Conservation (phyloP, 2,329 filamentous ascomycete species). For the Diplodia scrobiculata region DNA sequence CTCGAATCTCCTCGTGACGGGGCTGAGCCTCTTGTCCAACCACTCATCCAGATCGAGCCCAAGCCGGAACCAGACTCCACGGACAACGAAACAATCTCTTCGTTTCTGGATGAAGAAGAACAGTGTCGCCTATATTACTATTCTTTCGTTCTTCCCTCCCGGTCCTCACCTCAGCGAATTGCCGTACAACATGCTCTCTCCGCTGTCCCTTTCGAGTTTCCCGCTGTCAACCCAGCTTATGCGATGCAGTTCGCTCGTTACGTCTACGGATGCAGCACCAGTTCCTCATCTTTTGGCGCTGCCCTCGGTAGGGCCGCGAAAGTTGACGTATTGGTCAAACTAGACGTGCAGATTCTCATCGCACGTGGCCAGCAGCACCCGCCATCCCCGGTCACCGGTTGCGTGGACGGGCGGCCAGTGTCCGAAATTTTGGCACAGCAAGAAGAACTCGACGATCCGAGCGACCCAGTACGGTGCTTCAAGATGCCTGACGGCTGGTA, state of each 20-base stretch:
- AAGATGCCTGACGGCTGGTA: conserved; percentile 62
- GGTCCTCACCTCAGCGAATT: conserved; percentile 62
- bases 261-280: conserved; percentile 68
- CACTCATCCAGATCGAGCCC: conserved; percentile 2
- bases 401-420: conserved; percentile 62
- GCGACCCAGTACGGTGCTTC: conserved; percentile 65
- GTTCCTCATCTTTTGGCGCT: conserved; percentile 59
- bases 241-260: conserved; percentile 63
- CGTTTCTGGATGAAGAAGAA: conserved; percentile 54
- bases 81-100: not conserved
- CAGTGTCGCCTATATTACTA: conserved; percentile 73
- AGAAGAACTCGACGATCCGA: conserved; percentile 32
- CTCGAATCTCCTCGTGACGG: conserved; percentile 34
- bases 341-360: conserved; percentile 60
- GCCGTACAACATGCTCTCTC: conserved; percentile 66
- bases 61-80: not conserved
- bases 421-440: conserved; percentile 53
- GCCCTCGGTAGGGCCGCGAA: conserved; percentile 66
- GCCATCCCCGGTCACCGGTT: conserved; percentile 58
- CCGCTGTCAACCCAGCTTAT: conserved; percentile 57
- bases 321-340: conserved; percentile 66
- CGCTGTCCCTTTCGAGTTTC: conserved; percentile 69
- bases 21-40: conserved; percentile 21
- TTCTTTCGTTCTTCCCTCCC: conserved; percentile 55
- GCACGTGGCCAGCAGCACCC: conserved; percentile 52